Conservation (phyloP, 768 basidiomycete species). For the Lentinula lateritia region DNA sequence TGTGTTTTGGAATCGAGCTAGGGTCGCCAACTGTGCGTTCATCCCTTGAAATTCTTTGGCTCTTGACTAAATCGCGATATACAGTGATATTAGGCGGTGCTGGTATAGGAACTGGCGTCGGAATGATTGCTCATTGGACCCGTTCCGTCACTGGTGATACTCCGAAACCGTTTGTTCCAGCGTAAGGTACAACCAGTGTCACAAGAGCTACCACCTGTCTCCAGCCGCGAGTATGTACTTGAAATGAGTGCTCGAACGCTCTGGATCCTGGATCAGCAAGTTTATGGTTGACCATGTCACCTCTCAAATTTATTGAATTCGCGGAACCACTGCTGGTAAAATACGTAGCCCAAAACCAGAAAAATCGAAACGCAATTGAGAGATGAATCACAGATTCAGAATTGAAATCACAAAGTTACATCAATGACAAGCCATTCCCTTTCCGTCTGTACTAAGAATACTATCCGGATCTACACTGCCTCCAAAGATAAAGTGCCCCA, state of each 20-base stretch:
- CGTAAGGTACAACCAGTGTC: neutral
- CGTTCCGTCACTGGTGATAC: slow-evolving; percentile 53
- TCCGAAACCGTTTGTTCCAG: slow-evolving; percentile 17
- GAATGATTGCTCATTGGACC: slow-evolving; percentile 51
- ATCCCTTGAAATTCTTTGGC: neutral
- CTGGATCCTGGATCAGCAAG: no score
- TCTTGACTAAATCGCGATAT: neutral
- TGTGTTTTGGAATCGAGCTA: slow-evolving; percentile 67
- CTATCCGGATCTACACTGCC: slow-evolving; percentile 58
- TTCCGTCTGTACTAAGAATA: slow-evolving; percentile 46
- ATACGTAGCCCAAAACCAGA: neutral
- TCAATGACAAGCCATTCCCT: slow-evolving; percentile 78
- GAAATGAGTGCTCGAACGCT: no score
- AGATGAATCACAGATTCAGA: neutral
- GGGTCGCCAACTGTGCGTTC: slow-evolving; percentile 50
- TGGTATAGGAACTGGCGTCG: slow-evolving; percentile 58
- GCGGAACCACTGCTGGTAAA: no score
- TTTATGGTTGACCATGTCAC: no score
- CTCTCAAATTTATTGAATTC: neutral
- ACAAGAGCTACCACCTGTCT: no score
- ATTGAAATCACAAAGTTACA: neutral
- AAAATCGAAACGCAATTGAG: neutral
- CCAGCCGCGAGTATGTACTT: no score
- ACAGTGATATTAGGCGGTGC: slow-evolving; percentile 70
- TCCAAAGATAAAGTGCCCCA: slow-evolving; percentile 80